Base-by-base conservation (phyloP, 1,284 basidiomycete species). In the Cryptococcus sp. region DNA sequence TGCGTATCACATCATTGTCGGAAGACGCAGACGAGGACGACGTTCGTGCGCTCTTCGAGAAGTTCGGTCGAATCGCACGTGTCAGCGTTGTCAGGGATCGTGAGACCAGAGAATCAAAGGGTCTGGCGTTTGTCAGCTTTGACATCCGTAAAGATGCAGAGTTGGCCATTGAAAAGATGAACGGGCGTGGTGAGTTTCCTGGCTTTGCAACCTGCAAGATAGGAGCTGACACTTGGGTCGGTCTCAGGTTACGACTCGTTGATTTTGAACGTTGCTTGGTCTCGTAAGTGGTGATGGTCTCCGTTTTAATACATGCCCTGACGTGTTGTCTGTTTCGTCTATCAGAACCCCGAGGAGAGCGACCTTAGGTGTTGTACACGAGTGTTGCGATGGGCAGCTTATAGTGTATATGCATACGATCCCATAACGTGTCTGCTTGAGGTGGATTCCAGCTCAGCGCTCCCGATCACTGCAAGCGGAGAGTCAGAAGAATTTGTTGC, bases 1-100 rank as follows among this genome's bases (percentile, higher is more conserved):
- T 99, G 23, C 91, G 96, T 51, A 92, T 99, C 67, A 98, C 96
- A 44, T 99, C 98, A 73, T 88, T 99, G 61, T 93, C 91, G 34
- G 89, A 93, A 77, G 96, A 99, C 71, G 93, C 93, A 1, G 87
- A 91, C 69, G 96, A 99, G 77, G 89, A 88, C 75, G 96, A 99
- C 79, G 82, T 99, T 51, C 87, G 94, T 59, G 92, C 93, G 26
- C 83, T 99, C 22, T 99, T 99, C 78, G 79, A 77, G 16, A 69
- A 81, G 22, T 91, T 94, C 70, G 91, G 93, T 1, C 84, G 90
- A 19, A 88, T 95, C 44, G 87, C 86, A 44, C 82, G 93, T 52
- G 93, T 98, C 52, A 98, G 93, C 78, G 89, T 99, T 53, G 96
- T 96, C 43, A 85, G 91, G 56, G 95, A 99, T 77, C 85, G 93